A percentile compares a stretch with the other conserved stretches of the same genome.
phyloP scores from a whole-genome alignment of 345 rosid genomes.

The Luvunga scandens region DNA sequence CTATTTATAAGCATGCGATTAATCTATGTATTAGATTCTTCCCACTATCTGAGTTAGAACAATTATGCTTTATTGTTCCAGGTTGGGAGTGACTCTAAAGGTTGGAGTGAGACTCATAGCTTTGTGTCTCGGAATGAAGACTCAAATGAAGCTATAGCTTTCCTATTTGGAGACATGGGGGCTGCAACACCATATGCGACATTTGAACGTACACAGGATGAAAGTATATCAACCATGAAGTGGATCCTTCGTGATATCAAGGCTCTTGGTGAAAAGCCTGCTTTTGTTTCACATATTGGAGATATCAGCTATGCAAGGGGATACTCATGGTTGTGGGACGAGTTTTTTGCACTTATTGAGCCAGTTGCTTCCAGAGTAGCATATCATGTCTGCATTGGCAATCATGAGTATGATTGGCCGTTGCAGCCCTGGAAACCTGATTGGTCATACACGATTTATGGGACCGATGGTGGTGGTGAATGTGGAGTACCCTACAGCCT shows the following conservation, averaged over 20 bases:
- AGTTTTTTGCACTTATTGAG: conserved; percentile 68
- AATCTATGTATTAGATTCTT: neutral
- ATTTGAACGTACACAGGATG: conserved; percentile 69
- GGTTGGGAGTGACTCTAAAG: conserved; percentile 83
- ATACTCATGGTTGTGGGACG: conserved; percentile 91
- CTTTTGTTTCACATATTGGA: conserved; percentile 79
- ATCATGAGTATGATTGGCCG: conserved; percentile 95
- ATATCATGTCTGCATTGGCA: conserved; percentile 93
- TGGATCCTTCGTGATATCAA: conserved; percentile 84
- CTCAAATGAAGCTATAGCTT: conserved; percentile 60
- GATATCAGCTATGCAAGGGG: conserved; percentile 94
- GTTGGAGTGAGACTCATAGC: conserved; percentile 69
- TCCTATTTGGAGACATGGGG: conserved; percentile 93
- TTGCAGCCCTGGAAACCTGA: conserved; percentile 90
- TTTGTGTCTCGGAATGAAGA: conserved; percentile 58
- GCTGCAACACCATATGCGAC: conserved; percentile 73
- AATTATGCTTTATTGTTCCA: conserved; percentile 11
- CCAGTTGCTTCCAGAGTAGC: conserved; percentile 80
- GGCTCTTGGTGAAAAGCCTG: conserved; percentile 61
- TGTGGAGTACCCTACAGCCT: conserved; percentile 92
- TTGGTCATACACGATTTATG: conserved; percentile 55
- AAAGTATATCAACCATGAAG: conserved; percentile 72
- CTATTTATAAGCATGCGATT: neutral
- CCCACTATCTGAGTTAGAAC: neutral
- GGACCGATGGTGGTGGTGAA: conserved; percentile 91